Conservation (phyloP, 441 rosid genomes). For the Mallotus japonicus region DNA sequence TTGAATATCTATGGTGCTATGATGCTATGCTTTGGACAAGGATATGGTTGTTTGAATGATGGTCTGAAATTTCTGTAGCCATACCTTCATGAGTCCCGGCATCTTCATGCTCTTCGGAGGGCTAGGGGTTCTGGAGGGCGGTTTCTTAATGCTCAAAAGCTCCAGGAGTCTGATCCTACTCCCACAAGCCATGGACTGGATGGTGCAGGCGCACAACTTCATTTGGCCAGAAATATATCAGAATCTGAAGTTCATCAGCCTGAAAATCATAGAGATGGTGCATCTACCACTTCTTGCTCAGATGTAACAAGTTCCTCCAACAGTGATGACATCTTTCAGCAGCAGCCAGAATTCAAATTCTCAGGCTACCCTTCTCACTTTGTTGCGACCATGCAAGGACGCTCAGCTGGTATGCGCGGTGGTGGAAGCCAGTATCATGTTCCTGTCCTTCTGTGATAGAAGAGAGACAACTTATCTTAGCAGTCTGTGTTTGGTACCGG, state of each 20-base stretch:
- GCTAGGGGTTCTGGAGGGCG: conserved; percentile 88
- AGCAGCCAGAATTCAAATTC: conserved; percentile 48
- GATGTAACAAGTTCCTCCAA: conserved; percentile 47
- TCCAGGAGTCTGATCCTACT: conserved; percentile 40
- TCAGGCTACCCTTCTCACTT: conserved; percentile 44
- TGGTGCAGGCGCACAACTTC: conserved; percentile 24
- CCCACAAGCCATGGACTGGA: conserved; percentile 25
- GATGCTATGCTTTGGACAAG: background rate
- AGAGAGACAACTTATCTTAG: conserved; percentile 15
- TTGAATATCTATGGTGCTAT: background rate
- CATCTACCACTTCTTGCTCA: conserved; percentile 50
- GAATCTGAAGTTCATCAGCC: conserved; percentile 42
- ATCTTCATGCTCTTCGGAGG: conserved; percentile 74
- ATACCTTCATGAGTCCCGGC: conserved; percentile 86
- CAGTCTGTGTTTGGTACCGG: conserved; percentile 19
- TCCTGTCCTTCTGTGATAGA: conserved; percentile 41
- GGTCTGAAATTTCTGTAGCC: conserved; percentile 43
- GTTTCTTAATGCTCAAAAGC: conserved; percentile 61
- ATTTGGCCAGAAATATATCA: conserved; percentile 28
- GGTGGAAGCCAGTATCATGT: conserved; percentile 41
- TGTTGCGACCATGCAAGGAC: conserved; percentile 41
- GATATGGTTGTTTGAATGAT: background rate
- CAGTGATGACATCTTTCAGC: conserved; percentile 42
- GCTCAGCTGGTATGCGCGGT: conserved; percentile 35
- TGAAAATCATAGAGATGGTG: conserved; percentile 33